Evolutionary conservation across 495 filamentous ascomycete genomes (phyloP), one percentile per base, ranked within the genome.

Genomic region (Aspergillus bridgeri): DNA sequence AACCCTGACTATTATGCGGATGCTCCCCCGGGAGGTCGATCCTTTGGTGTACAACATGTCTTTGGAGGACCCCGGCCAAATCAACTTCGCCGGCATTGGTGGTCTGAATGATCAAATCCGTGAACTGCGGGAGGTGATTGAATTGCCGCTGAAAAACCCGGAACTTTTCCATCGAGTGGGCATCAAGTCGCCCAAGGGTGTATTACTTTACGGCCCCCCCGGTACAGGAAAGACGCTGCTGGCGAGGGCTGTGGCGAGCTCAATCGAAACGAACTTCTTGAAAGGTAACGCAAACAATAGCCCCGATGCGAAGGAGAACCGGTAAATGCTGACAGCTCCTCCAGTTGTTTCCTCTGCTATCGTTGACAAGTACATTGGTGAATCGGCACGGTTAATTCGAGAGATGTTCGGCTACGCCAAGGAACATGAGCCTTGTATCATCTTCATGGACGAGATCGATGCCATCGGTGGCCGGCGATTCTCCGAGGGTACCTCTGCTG

Each of bases 401-500:
- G 95, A 99, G 72, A 98, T 99, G 95, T 99, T 99, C 66, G 95
- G 95, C 49, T 99, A 99, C 69, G 95, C 95, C 57, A 97, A 97
- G 74, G 95, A 99, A 73, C 95, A 99, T 72, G 95, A 99, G 70
- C 95, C 95, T 46, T 99, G 95, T 73, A 98, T 99, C 69, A 99
- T 99, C 75, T 99, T 99, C 84, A 99, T 99, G 95, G 95, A 99
- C 79, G 95, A 99, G 72, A 99, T 99, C 71, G 95, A 99, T 68
- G 95, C 95, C 65, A 99, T 99, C 68, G 95, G 95, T 69, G 95
- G 95, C 54, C 85, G 95, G 65, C 84, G 95, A 62, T 99, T 99
- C 68, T 95, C 89, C n/a, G 95, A 99, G 71, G 95, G 95, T 62
- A 99, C 95, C 56, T 96, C 91, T 29, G 95, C 95, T 22, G 95